Base-by-base conservation (phyloP, 139 green algal genomes). In the Chlorella sp. region DNA sequence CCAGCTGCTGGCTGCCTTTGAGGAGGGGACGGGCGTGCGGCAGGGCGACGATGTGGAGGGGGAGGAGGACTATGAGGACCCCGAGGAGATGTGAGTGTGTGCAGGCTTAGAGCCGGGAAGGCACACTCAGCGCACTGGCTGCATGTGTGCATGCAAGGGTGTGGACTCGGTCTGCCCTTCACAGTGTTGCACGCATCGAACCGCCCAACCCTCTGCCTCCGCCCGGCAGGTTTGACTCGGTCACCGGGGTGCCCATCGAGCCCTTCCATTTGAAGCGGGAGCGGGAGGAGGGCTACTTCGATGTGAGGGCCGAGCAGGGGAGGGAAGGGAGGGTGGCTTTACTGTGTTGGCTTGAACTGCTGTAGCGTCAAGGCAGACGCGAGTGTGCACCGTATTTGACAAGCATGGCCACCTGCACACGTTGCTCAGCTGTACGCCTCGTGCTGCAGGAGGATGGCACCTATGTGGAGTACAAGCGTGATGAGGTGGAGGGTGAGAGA, bases 51-150 rank as follows among this genome's bases (percentile, higher is more conserved):
- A 91, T 17, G 89, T 98, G 0, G 97, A 98, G 88, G 91, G 94
- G 65, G 95, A 97, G 74, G 96, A 94, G 80, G 92, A 97, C 1
- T 99, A 97, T 85, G 96, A 99, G 76, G 98, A 99, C 87, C 98
- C 97, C 12, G 97, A 99, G 88, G 95, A 99, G 57, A 81, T 83
- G 67, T 76, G 67, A 36, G 80, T 57, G 28, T 1, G n/a, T n/a
- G n/a, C n/a, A n/a, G n/a, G n/a, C n/a, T n/a, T n/a, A n/a, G n/a
- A n/a, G n/a, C n/a, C n/a, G n/a, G n/a, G n/a, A n/a, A n/a, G n/a
- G n/a, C n/a, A n/a, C n/a, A n/a, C n/a, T n/a, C n/a, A n/a, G n/a
- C n/a, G n/a, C n/a, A n/a, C n/a, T n/a, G n/a, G n/a, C n/a, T n/a
- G n/a, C n/a, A n/a, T n/a, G n/a, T n/a, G n/a, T n/a, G n/a, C n/a